Evolutionary conservation across 768 basidiomycete genomes (phyloP).

Genomic region (Tricholoma flavovirens): DNA sequence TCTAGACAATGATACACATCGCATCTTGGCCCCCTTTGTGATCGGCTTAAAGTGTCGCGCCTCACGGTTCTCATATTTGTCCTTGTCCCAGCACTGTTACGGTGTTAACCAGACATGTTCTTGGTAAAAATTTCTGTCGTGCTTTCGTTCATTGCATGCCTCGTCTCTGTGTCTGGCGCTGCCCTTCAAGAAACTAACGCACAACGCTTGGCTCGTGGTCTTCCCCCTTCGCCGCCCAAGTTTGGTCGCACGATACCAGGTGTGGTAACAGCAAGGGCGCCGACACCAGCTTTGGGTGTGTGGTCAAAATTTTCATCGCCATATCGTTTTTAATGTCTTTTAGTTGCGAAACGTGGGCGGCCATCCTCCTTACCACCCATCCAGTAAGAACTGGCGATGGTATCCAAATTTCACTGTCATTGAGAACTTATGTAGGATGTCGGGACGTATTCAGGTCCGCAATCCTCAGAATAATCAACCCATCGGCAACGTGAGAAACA

Average conservation of each 20-base stretch:
- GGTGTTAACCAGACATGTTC: conserved; percentile 8
- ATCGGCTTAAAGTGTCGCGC: background rate
- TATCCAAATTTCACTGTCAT: background rate
- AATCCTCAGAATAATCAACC: conserved; percentile 18
- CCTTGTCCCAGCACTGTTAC: background rate
- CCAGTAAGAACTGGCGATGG: conserved; percentile 16
- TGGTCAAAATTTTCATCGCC: background rate
- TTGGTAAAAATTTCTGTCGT: conserved; percentile 17
- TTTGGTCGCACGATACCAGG: conserved; percentile 28
- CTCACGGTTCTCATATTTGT: background rate
- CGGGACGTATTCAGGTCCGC: conserved; percentile 34
- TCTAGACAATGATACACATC: background rate
- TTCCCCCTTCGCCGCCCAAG: conserved; percentile 34
- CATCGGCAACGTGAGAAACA: conserved; percentile 30
- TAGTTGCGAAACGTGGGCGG: conserved; percentile 13
- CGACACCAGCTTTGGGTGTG: conserved; percentile 13
- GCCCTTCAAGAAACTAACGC: conserved; percentile 32
- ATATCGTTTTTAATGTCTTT: conserved; percentile 1
- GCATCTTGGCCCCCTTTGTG: background rate
- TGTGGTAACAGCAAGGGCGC: conserved; percentile 3
- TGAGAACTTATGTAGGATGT: conserved; percentile 18
- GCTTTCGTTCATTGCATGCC: conserved; percentile 19
- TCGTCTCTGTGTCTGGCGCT: conserved; percentile 15
- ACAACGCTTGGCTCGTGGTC: conserved; percentile 39
- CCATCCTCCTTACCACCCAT: conserved; percentile 22